Conservation (phyloP, 768 basidiomycete species). For the Leccinum longicurvipes region DNA sequence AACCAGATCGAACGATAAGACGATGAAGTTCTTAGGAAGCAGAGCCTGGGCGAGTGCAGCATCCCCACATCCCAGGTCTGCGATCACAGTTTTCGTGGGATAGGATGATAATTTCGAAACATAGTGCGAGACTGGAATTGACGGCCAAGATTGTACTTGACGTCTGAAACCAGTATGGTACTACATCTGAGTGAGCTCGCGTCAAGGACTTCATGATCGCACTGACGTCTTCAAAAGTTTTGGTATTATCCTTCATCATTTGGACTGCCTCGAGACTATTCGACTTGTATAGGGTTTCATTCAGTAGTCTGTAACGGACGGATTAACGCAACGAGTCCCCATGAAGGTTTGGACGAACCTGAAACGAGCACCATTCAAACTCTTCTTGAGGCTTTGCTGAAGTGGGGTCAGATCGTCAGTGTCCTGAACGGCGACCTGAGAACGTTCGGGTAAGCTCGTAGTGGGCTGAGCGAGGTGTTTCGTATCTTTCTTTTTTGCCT, state of each 20-base stretch:
- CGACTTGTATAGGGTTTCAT: slow-evolving; percentile 89
- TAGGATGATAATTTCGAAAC: slow-evolving; percentile 61
- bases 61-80: slow-evolving; percentile 94
- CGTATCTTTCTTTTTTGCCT: slow-evolving; percentile 18
- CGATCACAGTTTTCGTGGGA: slow-evolving; percentile 69
- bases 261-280: slow-evolving; percentile 67
- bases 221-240: slow-evolving; percentile 77
- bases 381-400: slow-evolving; percentile 76
- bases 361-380: slow-evolving; percentile 83
- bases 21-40: slow-evolving; percentile 61
- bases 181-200: slow-evolving; percentile 40
- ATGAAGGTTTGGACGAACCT: slow-evolving; percentile 42
- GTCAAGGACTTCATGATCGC: slow-evolving; percentile 4
- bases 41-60: slow-evolving; percentile 80
- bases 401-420: slow-evolving; percentile 55
- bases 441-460: slow-evolving; percentile 14
- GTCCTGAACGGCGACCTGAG: slow-evolving; percentile 8
- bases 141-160: slow-evolving; percentile 92
- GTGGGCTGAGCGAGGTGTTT: slow-evolving; percentile 19
- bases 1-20: slow-evolving; percentile 79
- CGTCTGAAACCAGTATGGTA: slow-evolving; percentile 91
- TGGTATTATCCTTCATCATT: slow-evolving; percentile 83
- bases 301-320: slow-evolving; percentile 63
- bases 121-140: slow-evolving; percentile 87
- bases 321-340: slow-evolving; percentile 7